phyloP scores from a whole-genome alignment of 345 rosid genomes.

The Acer yangbiense region DNA sequence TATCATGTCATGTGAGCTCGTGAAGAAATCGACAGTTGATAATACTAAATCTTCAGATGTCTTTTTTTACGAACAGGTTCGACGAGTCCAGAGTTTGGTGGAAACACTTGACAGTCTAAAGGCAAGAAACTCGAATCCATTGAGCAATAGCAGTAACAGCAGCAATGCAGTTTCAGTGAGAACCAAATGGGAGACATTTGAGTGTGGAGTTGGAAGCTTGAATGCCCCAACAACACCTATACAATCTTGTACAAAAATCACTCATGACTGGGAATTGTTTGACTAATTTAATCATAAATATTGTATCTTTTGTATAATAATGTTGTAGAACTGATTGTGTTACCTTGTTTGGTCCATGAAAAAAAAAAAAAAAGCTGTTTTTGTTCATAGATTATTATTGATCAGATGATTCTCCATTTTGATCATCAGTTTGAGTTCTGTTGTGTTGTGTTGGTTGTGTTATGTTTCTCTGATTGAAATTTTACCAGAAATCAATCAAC shows the following conservation, averaged over 20 bases:
- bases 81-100: constrained; percentile 42
- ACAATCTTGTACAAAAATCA: constrained; percentile 39
- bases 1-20: constrained; percentile 19
- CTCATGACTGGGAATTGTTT: constrained; percentile 51
- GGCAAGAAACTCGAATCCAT: constrained; percentile 36
- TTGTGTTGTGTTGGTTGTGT: background rate
- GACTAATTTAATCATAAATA: constrained; percentile 7
- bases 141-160: constrained; percentile 6
- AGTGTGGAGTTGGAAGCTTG: constrained; percentile 37
- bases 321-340: background rate
- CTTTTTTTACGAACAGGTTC: constrained; percentile 30
- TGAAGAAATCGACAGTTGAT: background rate
- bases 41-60: background rate
- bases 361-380: no score
- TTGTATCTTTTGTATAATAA: background rate
- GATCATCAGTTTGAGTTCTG: background rate
- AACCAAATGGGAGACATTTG: constrained; percentile 39
- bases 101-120: constrained; percentile 43
- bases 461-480: background rate
- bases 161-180: constrained; percentile 30
- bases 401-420: background rate
- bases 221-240: constrained; percentile 29
- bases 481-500: no score
- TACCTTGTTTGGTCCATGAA: background rate
- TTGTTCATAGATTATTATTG: background rate